Evolutionary conservation across 176 grass and related monocot species (phyloP).

Genomic region (Melocanna baccifera): DNA sequence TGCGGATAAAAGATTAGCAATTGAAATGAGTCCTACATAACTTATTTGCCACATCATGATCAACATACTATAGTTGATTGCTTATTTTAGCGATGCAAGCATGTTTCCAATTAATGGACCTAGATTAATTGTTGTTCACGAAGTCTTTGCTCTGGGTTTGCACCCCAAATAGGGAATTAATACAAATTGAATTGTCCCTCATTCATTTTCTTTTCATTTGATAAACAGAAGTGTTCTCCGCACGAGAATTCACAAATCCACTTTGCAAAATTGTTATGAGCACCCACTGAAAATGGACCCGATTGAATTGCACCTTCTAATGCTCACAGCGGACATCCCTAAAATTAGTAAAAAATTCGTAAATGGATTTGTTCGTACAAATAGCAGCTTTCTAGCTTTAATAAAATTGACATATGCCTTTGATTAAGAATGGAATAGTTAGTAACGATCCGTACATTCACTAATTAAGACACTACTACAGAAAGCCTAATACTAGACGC

Average conservation of each 20-base stretch:
- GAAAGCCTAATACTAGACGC: too few relatives aligned
- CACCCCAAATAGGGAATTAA: neutral
- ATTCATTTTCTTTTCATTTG: neutral
- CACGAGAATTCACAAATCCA: neutral
- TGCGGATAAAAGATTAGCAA: neutral
- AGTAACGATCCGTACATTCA: neutral
- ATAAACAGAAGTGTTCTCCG: neutral
- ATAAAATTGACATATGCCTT: neutral
- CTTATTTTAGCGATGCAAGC: neutral
- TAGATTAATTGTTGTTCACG: neutral
- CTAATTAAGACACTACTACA: too few relatives aligned
- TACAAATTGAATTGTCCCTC: neutral
- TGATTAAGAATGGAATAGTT: neutral
- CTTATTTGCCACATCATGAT: neutral
- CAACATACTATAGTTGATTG: neutral
- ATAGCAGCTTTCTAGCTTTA: neutral
- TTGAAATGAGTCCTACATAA: neutral
- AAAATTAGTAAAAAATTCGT: neutral
- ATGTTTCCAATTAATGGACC: neutral
- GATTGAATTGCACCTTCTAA: neutral
- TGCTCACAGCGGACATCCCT: neutral
- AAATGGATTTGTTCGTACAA: neutral
- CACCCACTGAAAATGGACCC: neutral
- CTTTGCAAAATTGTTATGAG: neutral
- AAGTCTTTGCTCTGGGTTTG: neutral